Evolutionary conservation across 345 rosid genomes (phyloP).

Genomic region (Geranium rotundifolium): DNA sequence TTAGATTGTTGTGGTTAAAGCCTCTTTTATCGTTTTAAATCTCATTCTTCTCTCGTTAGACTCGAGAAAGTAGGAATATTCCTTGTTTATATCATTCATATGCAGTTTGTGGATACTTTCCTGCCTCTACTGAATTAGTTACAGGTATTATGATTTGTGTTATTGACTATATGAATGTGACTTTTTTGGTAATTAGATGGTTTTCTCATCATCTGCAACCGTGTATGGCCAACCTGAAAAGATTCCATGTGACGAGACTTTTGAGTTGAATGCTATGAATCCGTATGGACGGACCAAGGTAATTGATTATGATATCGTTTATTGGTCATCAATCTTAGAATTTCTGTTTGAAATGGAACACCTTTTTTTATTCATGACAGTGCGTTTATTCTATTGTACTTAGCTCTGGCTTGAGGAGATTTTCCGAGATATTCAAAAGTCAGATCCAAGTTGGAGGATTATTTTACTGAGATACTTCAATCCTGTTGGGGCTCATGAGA

Average conservation of each 20-base stretch:
- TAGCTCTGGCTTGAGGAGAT: slow-evolving; percentile 91
- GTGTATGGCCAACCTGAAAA: slow-evolving; percentile 90
- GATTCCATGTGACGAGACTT: slow-evolving; percentile 76
- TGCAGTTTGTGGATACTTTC: no score
- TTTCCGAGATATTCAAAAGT: slow-evolving; percentile 69
- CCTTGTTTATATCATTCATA: no score
- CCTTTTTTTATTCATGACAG: not conserved
- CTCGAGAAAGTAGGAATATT: no score
- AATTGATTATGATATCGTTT: slow-evolving; percentile 22
- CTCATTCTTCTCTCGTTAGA: no score
- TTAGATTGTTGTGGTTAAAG: no score
- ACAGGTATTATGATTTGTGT: not conserved
- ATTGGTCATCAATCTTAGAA: not conserved
- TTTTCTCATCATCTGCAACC: slow-evolving; percentile 92
- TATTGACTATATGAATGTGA: not conserved
- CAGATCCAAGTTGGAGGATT: slow-evolving; percentile 83
- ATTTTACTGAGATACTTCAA: slow-evolving; percentile 85
- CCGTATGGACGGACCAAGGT: slow-evolving; percentile 97
- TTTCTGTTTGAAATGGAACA: not conserved
- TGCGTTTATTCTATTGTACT: not conserved
- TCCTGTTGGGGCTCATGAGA: slow-evolving; percentile 94
- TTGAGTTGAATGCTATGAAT: slow-evolving; percentile 64
- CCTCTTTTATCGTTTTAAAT: no score
- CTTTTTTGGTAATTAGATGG: slow-evolving; percentile 35
- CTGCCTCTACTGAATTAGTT: no score